Conservation (phyloP, 2,329 filamentous ascomycete species). For the Cercospora nicotianae region DNA sequence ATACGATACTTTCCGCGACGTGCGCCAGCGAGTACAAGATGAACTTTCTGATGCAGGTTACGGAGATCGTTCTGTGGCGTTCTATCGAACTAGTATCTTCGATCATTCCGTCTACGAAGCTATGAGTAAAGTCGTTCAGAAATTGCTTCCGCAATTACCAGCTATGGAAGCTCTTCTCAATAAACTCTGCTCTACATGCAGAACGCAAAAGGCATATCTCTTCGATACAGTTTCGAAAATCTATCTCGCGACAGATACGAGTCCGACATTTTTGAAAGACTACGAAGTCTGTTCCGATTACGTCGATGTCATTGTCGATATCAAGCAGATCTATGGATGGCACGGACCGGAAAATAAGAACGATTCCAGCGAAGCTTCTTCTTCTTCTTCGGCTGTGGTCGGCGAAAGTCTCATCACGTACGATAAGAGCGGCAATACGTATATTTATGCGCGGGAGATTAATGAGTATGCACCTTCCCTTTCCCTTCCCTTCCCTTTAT, state of each 20-base stretch:
- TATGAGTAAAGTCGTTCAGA: constrained; percentile 97
- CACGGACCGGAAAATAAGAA: constrained; percentile 31
- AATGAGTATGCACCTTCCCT: constrained; percentile 56
- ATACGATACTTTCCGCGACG: constrained; percentile 92
- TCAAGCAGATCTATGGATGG: constrained; percentile 92
- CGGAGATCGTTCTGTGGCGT: constrained; percentile 89
- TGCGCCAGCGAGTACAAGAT: constrained; percentile 93
- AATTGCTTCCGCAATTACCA: constrained; percentile 88
- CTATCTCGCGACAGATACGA: constrained; percentile 94
- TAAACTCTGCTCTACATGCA: constrained; percentile 86
- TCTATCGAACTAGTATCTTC: constrained; percentile 96
- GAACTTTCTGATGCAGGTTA: constrained; percentile 91
- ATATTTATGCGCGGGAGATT: constrained; percentile 65
- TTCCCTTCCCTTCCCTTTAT: background rate
- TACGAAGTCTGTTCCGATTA: constrained; percentile 99
- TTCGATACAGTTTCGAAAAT: constrained; percentile 98
- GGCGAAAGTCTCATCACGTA: constrained; percentile 63
- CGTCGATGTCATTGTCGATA: constrained; percentile 96
- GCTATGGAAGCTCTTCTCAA: constrained; percentile 93
- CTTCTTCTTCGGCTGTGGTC: constrained; percentile 12
- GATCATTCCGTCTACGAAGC: constrained; percentile 98
- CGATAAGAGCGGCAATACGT: constrained; percentile 59
- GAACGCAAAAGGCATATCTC: constrained; percentile 96
- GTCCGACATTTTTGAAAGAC: constrained; percentile 88
- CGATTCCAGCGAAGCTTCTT: background rate